Evolutionary conservation across 352 stramenopile species (phyloP), one percentile per base, ranked within the genome.

Genomic region (Peronospora destructor): DNA sequence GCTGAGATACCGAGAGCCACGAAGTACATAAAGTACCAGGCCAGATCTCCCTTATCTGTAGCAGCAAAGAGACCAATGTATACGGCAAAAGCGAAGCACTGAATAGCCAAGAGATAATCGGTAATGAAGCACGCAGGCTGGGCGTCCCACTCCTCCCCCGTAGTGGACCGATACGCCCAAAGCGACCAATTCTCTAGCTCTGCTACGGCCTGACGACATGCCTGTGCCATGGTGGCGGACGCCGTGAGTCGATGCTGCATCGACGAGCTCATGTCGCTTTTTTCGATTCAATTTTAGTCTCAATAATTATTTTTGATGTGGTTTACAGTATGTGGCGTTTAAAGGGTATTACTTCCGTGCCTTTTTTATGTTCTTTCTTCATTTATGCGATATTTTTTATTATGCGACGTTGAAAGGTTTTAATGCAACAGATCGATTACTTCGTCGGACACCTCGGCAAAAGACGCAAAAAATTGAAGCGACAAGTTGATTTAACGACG

Each of bases 21-120:
- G 56, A 93, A 91, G 73, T 93, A 93, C 56, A 89, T 87, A 34
- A 91, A 33, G 55, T 91, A 91, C 83, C 80, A 91, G 49, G 70
- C 56, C 21, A 69, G 41, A 34, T 82, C 59, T 43, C 60, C 64
- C 41, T 76, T 69, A 17, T 84, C 73, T 21, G 71, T 67, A 13
- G 64, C 59, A 11, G 73, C 74, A 35, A 85, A 87, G n/a, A 90
- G 65, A n/a, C 66, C 66, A 35, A 90, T 70, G 63, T 93, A 93
- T 13, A 77, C 61, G 41, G 78, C 69, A 61, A 86, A 90, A 40
- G 73, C 69, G 49, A 93, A 93, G 65, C 77, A 91, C 64, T 93
- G 83, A 13, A 89, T 42, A 8, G 78, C 83, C 45, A 93, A 66
- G 28, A 91, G 39, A 59, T 93, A 93, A 66, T 93, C 83, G 1